Evolutionary conservation across 2,329 filamentous ascomycete genomes (phyloP).

Genomic region (Ceratocystis smalleyi): DNA sequence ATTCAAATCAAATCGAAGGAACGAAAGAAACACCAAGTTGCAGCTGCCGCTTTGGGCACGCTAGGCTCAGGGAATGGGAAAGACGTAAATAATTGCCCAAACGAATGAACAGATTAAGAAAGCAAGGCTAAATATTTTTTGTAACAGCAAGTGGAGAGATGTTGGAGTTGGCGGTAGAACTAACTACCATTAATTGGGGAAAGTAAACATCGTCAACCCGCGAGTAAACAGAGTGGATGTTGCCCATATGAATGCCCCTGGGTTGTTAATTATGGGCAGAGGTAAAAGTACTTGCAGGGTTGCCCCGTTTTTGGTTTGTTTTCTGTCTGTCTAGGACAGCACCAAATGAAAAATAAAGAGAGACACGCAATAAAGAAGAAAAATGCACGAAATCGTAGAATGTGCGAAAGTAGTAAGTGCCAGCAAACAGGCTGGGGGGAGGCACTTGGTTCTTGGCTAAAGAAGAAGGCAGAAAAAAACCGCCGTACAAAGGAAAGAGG

Average conservation of each 20-base stretch:
- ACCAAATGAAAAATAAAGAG: background rate
- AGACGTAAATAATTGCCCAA: background rate
- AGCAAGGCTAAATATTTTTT: background rate
- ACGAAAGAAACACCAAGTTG: background rate
- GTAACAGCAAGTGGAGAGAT: background rate
- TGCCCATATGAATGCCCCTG: background rate
- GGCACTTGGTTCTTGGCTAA: background rate
- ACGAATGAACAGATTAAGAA: constrained; percentile 1
- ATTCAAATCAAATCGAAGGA: too few species aligned
- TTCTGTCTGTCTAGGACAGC: constrained; percentile 10
- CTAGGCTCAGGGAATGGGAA: background rate
- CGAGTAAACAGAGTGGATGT: background rate
- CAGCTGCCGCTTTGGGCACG: background rate
- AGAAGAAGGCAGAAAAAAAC: background rate
- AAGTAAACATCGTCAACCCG: background rate
- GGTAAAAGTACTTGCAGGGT: background rate
- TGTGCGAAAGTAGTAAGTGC: background rate
- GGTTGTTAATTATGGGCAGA: background rate
- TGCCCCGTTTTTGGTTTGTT: constrained; percentile 13
- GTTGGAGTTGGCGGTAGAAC: background rate
- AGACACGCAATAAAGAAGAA: background rate
- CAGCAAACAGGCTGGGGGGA: background rate
- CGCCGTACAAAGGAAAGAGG: constrained; percentile 2
- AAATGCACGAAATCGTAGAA: too few species aligned
- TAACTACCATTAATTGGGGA: background rate